Percentiles rank a stretch among this genome's conserved stretches.
Conservation (phyloP, 768 basidiomycete genomes). For the Trichaptum fuscoviolaceum region DNA sequence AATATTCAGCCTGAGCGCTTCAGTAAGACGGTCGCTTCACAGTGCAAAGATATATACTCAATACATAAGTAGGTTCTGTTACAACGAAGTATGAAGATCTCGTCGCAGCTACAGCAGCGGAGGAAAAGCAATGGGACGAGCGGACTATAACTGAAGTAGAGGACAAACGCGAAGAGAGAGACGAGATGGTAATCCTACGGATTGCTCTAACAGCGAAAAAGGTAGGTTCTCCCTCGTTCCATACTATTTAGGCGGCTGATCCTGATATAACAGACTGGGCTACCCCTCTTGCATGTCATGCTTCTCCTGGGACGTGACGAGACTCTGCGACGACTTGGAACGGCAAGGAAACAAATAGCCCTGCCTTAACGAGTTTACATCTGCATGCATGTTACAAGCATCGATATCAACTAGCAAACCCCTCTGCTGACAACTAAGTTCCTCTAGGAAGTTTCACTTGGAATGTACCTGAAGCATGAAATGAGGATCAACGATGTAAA, state of each 20-base stretch:
- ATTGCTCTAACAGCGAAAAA: conserved; percentile 80
- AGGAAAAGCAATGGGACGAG: conserved; percentile 34
- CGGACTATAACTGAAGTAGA: conserved; percentile 36
- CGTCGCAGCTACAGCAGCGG: conserved; percentile 24
- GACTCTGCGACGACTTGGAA: background rate
- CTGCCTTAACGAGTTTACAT: background rate
- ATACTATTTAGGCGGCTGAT: background rate
- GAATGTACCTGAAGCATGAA: conserved; percentile 58
- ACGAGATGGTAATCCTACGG: conserved; percentile 58
- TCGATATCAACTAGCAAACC: background rate
- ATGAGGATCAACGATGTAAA: background rate
- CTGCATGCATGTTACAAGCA: background rate
- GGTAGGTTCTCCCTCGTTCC: conserved; percentile 35
- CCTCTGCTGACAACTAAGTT: conserved; percentile 21
- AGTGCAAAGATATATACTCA: conserved; percentile 6
- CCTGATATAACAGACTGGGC: background rate
- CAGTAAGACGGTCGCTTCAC: conserved; percentile 12
- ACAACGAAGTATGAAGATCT: conserved; percentile 30
- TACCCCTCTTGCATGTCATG: background rate
- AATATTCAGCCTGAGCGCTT: conserved; percentile 38
- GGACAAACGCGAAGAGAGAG: conserved; percentile 34
- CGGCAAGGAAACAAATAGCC: background rate
- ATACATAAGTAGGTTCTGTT: conserved; percentile 4
- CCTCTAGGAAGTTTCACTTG: conserved; percentile 76
- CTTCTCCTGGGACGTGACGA: background rate